Percentiles rank a stretch among this genome's conserved stretches.
These are phyloP conservation scores for Suillus subluteus DNA, from an alignment of 768 basidiomycete species.

Conservation along the genomic window DNA sequence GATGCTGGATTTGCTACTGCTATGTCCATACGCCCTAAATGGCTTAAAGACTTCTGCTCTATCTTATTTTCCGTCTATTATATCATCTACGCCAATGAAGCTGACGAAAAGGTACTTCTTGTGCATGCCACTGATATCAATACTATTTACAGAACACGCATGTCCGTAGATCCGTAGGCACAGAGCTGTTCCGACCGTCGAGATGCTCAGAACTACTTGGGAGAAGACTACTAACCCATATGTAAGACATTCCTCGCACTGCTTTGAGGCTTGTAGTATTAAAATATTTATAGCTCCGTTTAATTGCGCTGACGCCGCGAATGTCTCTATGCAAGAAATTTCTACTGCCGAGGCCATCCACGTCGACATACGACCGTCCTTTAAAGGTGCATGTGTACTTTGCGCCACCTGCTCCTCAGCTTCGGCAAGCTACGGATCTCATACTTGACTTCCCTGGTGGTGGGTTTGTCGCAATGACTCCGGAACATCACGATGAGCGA, in stretches of 20 bases:
- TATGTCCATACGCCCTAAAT: conserved; percentile 89
- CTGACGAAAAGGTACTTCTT: conserved; percentile 87
- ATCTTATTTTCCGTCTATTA: conserved; percentile 89
- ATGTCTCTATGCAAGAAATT: conserved; percentile 74
- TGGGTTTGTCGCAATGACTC: conserved; percentile 95
- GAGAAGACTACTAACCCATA: conserved; percentile 96
- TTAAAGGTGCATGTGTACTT: conserved; percentile 87
- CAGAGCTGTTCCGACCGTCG: conserved; percentile 91
- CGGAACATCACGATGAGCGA: conserved; percentile 95
- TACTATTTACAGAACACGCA: conserved; percentile 5
- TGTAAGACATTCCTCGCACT: conserved; percentile 46
- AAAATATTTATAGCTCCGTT: conserved; percentile 57
- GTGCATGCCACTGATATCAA: conserved; percentile 8
- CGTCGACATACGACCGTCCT: conserved; percentile 78
- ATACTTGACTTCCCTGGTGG: conserved; percentile 95
- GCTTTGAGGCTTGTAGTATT: conserved; percentile 4
- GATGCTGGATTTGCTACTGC: conserved; percentile 98
- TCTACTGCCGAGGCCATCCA: conserved; percentile 78
- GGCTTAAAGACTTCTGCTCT: conserved; percentile 87
- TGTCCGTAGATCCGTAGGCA: conserved; percentile 78
- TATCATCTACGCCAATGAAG: conserved; percentile 85
- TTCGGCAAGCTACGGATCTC: conserved; percentile 73
- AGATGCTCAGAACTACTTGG: conserved; percentile 96
- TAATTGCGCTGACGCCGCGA: conserved; percentile 55
- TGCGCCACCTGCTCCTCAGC: conserved; percentile 62